phyloP scores from a whole-genome alignment of 2,329 filamentous ascomycete species.

The Xylaria hypoxylon region DNA sequence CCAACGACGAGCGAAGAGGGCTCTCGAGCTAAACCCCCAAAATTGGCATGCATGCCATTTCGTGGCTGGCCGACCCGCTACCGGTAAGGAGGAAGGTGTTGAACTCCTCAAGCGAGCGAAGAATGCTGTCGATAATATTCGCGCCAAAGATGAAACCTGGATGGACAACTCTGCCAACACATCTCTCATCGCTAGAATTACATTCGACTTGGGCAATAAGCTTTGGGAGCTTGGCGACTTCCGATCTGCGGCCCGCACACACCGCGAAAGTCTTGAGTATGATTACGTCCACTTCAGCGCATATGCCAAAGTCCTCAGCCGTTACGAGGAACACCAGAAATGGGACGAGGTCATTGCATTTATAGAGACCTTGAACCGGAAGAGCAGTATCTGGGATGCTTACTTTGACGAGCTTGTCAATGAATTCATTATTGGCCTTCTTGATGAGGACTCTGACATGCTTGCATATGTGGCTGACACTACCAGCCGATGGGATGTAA shows the following conservation, averaged over 20 bases:
- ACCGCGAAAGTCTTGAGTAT: conserved; percentile 48
- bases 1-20: conserved; percentile 43
- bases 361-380: conserved; percentile 44
- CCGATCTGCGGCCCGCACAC: conserved; percentile 42
- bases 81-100: conserved; percentile 44
- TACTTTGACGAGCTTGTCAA: conserved; percentile 50
- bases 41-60: conserved; percentile 51
- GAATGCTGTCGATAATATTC: conserved; percentile 42
- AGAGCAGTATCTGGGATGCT: conserved; percentile 42
- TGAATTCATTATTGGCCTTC: conserved; percentile 44
- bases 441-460: conserved; percentile 40
- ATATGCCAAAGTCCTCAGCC: conserved; percentile 42
- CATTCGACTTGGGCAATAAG: conserved; percentile 47
- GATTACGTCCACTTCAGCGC: conserved; percentile 47
- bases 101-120: conserved; percentile 46
- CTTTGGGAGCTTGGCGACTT: conserved; percentile 48
- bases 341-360: conserved; percentile 48
- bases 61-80: conserved; percentile 44
- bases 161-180: conserved; percentile 43
- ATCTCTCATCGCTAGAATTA: conserved; percentile 48
- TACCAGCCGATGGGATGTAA: conserved; percentile 46
- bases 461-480: conserved; percentile 46
- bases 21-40: conserved; percentile 46
- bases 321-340: conserved; percentile 41
- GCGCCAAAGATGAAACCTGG: conserved; percentile 40